Conservation (phyloP, 2,329 filamentous ascomycete genomes). For the Orbilia javanica region DNA sequence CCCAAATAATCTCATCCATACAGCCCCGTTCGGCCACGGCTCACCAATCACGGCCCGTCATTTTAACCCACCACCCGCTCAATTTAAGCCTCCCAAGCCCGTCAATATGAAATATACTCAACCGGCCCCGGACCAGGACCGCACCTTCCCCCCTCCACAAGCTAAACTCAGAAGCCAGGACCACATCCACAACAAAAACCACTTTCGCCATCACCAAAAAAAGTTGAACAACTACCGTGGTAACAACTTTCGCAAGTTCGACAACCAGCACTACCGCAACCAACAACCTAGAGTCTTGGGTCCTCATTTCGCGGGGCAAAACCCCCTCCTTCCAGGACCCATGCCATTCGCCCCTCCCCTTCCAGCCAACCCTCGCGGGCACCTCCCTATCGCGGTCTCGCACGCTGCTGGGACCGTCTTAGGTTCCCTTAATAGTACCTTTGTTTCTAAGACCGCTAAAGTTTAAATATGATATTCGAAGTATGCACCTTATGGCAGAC, state of each 20-base stretch:
- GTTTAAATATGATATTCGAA: background rate
- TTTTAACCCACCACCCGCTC: background rate
- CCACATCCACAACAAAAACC: background rate
- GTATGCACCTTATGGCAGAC: background rate
- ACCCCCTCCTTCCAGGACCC: background rate
- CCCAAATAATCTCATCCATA: background rate
- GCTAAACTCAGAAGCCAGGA: background rate
- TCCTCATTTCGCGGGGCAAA: background rate
- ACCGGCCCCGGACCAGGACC: background rate
- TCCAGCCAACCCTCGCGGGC: background rate
- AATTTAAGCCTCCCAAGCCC: background rate
- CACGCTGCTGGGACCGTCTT: background rate
- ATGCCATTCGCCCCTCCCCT: background rate
- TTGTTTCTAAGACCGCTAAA: background rate
- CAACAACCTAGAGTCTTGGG: background rate
- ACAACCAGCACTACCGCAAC: background rate
- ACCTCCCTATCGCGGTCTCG: background rate
- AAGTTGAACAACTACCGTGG: background rate
- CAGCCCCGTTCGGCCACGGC: background rate
- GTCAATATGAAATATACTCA: background rate
- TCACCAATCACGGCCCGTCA: background rate
- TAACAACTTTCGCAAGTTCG: background rate
- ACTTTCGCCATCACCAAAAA: background rate
- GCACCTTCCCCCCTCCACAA: background rate
- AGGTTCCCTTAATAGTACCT: background rate